A percentile compares a stretch with the other conserved stretches of the same genome.
phyloP scores from a whole-genome alignment of 495 filamentous ascomycete species.

The Corynascus novoguineensis region DNA sequence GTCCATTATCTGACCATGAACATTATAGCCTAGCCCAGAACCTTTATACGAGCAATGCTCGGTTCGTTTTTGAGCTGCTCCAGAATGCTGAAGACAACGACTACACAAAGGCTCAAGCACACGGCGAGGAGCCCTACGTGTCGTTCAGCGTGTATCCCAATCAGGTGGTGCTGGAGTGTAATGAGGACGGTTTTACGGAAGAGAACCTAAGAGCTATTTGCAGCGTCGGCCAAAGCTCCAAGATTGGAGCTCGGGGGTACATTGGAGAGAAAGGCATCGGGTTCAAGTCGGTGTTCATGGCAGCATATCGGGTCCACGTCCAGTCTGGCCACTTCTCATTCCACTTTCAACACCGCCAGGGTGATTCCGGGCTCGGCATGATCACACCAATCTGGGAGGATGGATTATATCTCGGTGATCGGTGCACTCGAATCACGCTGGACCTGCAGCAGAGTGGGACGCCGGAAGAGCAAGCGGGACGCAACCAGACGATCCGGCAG shows the following conservation, averaged over 20 bases:
- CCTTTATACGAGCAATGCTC: conserved; percentile 34
- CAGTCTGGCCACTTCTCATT: conserved; percentile 45
- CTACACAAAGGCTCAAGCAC: conserved; percentile 12
- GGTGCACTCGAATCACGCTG: background rate
- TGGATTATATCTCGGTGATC: background rate
- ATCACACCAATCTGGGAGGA: conserved; percentile 37
- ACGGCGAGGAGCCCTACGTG: conserved; percentile 26
- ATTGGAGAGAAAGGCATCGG: conserved; percentile 50
- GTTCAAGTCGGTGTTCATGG: conserved; percentile 51
- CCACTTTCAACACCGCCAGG: conserved; percentile 30
- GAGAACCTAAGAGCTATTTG: conserved; percentile 36
- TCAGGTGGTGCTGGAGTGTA: conserved; percentile 39
- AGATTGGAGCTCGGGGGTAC: conserved; percentile 34
- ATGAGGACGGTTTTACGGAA: conserved; percentile 43
- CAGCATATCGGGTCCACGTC: conserved; percentile 42
- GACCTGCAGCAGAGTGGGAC: background rate
- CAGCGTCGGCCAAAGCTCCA: conserved; percentile 35
- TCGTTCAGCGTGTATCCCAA: conserved; percentile 29
- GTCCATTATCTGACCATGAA: background rate
- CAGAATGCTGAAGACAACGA: conserved; percentile 43
- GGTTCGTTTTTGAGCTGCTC: conserved; percentile 40
- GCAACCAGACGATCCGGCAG: background rate
- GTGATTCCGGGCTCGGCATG: conserved; percentile 41
- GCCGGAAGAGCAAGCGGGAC: background rate
- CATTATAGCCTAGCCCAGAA: conserved; percentile 31